phyloP scores from a whole-genome alignment of 1,284 basidiomycete genomes.

The Kwoniella shivajii region DNA sequence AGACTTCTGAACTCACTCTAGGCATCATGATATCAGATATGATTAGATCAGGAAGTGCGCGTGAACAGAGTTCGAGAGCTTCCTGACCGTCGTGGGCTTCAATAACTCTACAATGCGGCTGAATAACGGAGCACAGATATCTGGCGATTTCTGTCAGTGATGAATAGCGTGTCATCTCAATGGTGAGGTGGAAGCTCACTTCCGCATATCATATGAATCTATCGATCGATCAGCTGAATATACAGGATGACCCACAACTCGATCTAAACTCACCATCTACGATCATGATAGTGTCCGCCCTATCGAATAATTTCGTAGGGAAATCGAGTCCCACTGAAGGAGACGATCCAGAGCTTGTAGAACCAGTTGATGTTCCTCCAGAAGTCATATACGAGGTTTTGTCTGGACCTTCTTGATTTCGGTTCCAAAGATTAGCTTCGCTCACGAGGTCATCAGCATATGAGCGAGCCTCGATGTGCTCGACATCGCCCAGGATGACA shows the following conservation, averaged over 20 bases:
- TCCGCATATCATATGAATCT: slow-evolving; percentile 40
- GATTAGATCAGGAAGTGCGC: slow-evolving; percentile 40
- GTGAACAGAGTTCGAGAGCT: slow-evolving; percentile 46
- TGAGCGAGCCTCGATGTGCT: slow-evolving; percentile 40
- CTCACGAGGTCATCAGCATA: slow-evolving; percentile 41
- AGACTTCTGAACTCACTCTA: slow-evolving; percentile 26
- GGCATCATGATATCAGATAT: slow-evolving; percentile 56
- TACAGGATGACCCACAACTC: neutral
- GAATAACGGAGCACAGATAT: slow-evolving; percentile 48
- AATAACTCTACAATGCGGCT: slow-evolving; percentile 51
- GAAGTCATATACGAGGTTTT: slow-evolving; percentile 25
- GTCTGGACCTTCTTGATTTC: slow-evolving; percentile 26
- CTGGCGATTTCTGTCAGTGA: too few species aligned
- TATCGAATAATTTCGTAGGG: slow-evolving; percentile 43
- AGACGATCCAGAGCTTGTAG: slow-evolving; percentile 7
- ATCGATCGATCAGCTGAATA: neutral
- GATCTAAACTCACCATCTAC: slow-evolving; percentile 40
- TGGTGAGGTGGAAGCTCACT: slow-evolving; percentile 8
- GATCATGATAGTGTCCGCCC: slow-evolving; percentile 46
- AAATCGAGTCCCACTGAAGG: slow-evolving; percentile 38
- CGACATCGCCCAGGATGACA: too few species aligned
- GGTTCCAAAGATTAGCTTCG: slow-evolving; percentile 46
- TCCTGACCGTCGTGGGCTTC: slow-evolving; percentile 53
- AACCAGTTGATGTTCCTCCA: slow-evolving; percentile 9
- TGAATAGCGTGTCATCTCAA: neutral